A percentile compares a stretch with the other conserved stretches of the same genome.
Evolutionary conservation across 306 rosid species (phyloP).

Genomic region (Purshia tridentata): DNA sequence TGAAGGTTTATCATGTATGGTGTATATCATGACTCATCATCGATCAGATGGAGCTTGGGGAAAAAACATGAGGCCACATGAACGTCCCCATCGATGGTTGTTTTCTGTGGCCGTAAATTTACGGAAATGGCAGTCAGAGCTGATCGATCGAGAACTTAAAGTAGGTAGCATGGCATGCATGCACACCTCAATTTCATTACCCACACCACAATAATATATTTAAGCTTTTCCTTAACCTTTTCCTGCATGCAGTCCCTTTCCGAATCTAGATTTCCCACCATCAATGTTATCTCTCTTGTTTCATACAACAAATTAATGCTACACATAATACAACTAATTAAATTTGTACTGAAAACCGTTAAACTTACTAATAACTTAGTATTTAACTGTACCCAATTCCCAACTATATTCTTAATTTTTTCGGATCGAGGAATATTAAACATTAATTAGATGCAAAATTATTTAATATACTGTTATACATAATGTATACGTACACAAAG

Average conservation of each 20-base stretch:
- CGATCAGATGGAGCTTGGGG: not conserved
- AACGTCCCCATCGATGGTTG: conserved; percentile 26
- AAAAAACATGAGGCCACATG: conserved; percentile 19
- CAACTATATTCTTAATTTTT: not conserved
- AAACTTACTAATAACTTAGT: not conserved
- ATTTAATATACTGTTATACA: not conserved
- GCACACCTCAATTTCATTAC: conserved; percentile 36
- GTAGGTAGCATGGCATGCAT: conserved; percentile 6
- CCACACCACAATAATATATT: conserved; percentile 21
- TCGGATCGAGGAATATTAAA: not conserved
- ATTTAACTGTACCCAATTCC: not conserved
- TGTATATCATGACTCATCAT: not conserved
- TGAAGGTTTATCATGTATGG: not conserved
- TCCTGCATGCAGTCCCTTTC: conserved; percentile 37
- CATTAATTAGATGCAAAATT: not conserved
- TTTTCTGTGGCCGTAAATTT: conserved; percentile 24
- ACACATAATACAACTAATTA: too few species aligned
- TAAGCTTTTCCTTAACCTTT: conserved; percentile 21
- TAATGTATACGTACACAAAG: not conserved
- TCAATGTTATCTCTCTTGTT: not conserved
- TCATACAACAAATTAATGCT: too few species aligned
- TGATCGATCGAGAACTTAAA: not conserved
- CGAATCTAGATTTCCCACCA: conserved; percentile 20
- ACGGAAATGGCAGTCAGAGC: not conserved
- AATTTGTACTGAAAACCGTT: not conserved